These are phyloP conservation scores for Limonomyces culmigenus DNA, from an alignment of 1,284 basidiomycete genomes.

Conservation along the genomic window DNA sequence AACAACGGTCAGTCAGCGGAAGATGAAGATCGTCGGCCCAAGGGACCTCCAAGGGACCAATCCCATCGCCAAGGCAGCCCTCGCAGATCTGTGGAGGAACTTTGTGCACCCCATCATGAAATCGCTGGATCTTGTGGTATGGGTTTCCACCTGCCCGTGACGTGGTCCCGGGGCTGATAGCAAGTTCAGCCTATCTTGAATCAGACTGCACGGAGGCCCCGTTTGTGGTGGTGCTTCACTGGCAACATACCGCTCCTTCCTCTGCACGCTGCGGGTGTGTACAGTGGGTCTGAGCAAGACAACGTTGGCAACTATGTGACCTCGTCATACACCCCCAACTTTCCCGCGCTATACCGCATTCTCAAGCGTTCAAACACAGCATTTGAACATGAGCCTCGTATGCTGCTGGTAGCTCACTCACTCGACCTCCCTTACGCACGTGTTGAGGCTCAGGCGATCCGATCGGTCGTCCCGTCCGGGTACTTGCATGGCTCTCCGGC, in stretches of 20 bases:
- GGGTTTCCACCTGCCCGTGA: not conserved
- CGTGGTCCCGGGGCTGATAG: not conserved
- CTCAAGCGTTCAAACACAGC: constrained; percentile 2
- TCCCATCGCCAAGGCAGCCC: too few species aligned
- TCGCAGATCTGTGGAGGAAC: not conserved
- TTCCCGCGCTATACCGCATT: constrained; percentile 4
- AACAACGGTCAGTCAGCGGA: too few species aligned
- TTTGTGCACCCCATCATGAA: not conserved
- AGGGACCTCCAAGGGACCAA: too few species aligned
- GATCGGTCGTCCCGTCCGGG: not conserved
- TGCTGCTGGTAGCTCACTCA: not conserved
- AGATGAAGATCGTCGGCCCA: too few species aligned
- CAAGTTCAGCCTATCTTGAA: not conserved
- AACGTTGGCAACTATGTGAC: constrained; percentile 8
- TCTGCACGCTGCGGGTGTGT: constrained; percentile 12
- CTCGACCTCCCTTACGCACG: too few species aligned
- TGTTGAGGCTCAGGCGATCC: not conserved
- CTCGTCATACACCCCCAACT: constrained; percentile 12
- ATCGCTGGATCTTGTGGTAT: not conserved
- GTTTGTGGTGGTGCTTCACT: constrained; percentile 11
- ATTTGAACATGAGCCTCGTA: constrained; percentile 1
- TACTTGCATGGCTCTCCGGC: not conserved
- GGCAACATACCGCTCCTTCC: constrained; percentile 10
- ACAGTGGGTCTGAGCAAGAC: constrained; percentile 2
- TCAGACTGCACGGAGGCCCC: constrained; percentile 2